Percentiles rank a stretch among this genome's conserved stretches.
Evolutionary conservation across 1,284 basidiomycete species (phyloP).

Genomic region (Meira nashicola): DNA sequence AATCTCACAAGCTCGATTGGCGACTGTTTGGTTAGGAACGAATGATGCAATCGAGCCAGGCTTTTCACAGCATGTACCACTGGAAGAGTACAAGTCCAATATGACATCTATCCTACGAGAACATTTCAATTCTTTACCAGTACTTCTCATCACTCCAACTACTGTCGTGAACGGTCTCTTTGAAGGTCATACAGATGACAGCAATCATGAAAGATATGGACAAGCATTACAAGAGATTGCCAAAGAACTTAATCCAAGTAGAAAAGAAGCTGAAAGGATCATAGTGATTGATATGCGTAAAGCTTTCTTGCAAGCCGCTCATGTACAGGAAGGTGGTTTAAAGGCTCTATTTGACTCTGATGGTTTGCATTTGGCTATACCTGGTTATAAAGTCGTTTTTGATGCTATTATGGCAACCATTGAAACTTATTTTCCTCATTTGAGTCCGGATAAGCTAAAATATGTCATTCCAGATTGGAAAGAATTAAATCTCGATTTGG

Average conservation of each 20-base stretch:
- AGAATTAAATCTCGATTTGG: background rate
- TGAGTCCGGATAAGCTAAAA: background rate
- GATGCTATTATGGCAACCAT: slow-evolving; percentile 1
- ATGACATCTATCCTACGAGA: background rate
- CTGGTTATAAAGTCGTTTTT: slow-evolving; percentile 7
- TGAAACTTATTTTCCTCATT: background rate
- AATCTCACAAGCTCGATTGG: background rate
- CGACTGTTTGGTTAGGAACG: slow-evolving; percentile 2
- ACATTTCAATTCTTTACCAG: background rate
- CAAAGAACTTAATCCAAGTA: background rate
- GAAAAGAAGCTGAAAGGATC: slow-evolving; percentile 2
- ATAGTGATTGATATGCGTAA: background rate
- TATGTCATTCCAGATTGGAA: slow-evolving; percentile 3
- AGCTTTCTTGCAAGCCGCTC: background rate
- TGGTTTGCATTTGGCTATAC: slow-evolving; percentile 1
- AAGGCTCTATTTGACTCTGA: background rate
- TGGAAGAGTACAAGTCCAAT: slow-evolving; percentile 4
- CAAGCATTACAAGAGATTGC: slow-evolving; percentile 1
- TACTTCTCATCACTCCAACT: slow-evolving; percentile 4
- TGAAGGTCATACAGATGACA: background rate
- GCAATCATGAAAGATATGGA: background rate
- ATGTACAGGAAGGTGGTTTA: background rate
- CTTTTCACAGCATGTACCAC: background rate
- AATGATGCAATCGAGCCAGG: slow-evolving; percentile 1
- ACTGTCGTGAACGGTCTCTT: slow-evolving; percentile 6